A percentile compares a stretch with the other conserved stretches of the same genome.
These are phyloP conservation scores for Casuarina cunninghamiana DNA, from an alignment of 306 rosid species.

Conservation along the genomic window DNA sequence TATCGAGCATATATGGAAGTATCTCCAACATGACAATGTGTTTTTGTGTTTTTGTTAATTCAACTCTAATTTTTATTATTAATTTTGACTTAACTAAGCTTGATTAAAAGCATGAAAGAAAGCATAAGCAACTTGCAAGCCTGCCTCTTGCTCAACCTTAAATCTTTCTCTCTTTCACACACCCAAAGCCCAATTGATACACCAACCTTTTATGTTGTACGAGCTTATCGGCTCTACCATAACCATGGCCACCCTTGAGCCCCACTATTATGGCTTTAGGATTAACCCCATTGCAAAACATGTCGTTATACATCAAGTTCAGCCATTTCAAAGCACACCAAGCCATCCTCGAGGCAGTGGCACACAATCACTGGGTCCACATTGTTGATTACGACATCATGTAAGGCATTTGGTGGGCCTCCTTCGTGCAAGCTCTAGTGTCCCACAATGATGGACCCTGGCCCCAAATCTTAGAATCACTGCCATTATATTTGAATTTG, in stretches of 20 bases:
- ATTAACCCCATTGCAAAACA: constrained; percentile 51
- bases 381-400: constrained; percentile 78
- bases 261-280: no score
- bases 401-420: constrained; percentile 96
- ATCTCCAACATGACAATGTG: no score
- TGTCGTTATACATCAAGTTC: constrained; percentile 81
- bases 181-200: not conserved
- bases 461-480: constrained; percentile 77
- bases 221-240: constrained; percentile 35
- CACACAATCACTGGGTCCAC: constrained; percentile 68
- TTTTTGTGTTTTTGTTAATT: no score
- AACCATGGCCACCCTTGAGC: constrained; percentile 36
- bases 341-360: constrained; percentile 73
- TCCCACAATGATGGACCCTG: constrained; percentile 52
- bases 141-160: no score
- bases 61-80: not conserved
- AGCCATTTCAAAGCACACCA: constrained; percentile 96
- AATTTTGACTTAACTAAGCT: not conserved
- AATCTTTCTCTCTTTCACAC: not conserved
- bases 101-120: not conserved
- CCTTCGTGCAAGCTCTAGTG: constrained; percentile 67
- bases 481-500: no score
- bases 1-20: no score
- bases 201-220: constrained; percentile 5
- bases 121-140: no score